phyloP scores from a whole-genome alignment of 2,329 filamentous ascomycete species.

The Achaetomium macrosporum region DNA sequence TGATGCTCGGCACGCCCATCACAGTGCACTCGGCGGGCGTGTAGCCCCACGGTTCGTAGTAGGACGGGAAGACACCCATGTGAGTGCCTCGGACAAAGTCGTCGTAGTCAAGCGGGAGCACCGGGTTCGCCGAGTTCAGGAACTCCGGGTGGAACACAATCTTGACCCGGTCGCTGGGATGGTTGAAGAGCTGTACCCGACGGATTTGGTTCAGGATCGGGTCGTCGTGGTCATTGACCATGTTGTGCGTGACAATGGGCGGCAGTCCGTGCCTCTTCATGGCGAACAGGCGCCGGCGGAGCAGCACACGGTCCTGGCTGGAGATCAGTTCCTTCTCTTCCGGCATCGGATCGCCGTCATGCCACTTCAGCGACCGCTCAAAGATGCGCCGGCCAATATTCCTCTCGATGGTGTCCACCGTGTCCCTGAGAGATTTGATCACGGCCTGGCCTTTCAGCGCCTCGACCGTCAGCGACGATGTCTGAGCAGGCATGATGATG shows the following conservation, averaged over 20 bases:
- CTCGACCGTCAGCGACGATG: constrained; percentile 88
- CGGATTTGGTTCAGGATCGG: constrained; percentile 94
- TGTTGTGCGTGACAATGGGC: constrained; percentile 97
- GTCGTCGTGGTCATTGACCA: constrained; percentile 89
- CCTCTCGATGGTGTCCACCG: constrained; percentile 84
- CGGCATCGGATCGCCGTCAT: constrained; percentile 85
- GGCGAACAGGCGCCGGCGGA: constrained; percentile 85
- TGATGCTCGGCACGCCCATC: constrained; percentile 98
- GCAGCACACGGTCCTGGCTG: constrained; percentile 82
- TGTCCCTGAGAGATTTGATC: constrained; percentile 92
- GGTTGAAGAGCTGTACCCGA: constrained; percentile 94
- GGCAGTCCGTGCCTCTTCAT: constrained; percentile 91
- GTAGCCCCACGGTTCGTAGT: constrained; percentile 99
- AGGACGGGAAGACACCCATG: constrained; percentile 90
- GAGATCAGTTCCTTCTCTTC: constrained; percentile 96
- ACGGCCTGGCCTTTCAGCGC: constrained; percentile 95
- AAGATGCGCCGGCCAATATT: constrained; percentile 92
- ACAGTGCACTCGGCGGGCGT: constrained; percentile 97
- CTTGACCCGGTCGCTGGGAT: constrained; percentile 91
- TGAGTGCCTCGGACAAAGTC: constrained; percentile 98
- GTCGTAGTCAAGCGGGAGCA: constrained; percentile 93
- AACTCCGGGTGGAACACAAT: constrained; percentile 98
- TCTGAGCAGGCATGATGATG: constrained; percentile 98
- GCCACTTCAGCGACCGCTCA: constrained; percentile 90
- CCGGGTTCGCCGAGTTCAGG: constrained; percentile 89